A percentile compares a stretch with the other conserved stretches of the same genome.
phyloP scores from a whole-genome alignment of 2,329 filamentous ascomycete species.

The Reticulascus tulasneorum region DNA sequence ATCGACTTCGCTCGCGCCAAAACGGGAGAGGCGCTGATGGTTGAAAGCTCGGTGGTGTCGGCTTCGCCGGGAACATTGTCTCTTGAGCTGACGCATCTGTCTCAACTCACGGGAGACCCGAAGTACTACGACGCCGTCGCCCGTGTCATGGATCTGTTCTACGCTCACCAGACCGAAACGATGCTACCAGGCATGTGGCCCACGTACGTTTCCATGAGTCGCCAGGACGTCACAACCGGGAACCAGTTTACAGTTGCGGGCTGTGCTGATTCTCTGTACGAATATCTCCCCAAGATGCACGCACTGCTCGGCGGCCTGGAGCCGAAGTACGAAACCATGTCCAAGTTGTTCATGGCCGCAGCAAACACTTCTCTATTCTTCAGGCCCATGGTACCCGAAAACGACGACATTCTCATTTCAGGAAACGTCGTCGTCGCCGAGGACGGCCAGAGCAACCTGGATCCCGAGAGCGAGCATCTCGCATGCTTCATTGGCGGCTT shows the following conservation, averaged over 20 bases:
- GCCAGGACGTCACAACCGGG: conserved; percentile 32
- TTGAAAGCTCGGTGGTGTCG: conserved; percentile 35
- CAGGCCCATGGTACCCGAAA: conserved; percentile 46
- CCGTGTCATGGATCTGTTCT: conserved; percentile 63
- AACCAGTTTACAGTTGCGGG: conserved; percentile 32
- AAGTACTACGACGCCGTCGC: conserved; percentile 73
- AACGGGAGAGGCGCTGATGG: conserved; percentile 25
- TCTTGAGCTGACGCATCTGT: conserved; percentile 68
- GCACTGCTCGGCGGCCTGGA: conserved; percentile 54
- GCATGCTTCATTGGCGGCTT: conserved; percentile 49
- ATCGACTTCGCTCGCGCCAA: conserved; percentile 39
- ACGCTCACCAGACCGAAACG: conserved; percentile 61
- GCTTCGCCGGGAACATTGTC: conserved; percentile 60
- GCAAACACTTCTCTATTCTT: conserved; percentile 57
- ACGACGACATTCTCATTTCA: conserved; percentile 56
- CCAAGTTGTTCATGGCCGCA: conserved; percentile 50
- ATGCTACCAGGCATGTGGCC: conserved; percentile 72
- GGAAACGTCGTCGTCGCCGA: conserved; percentile 27
- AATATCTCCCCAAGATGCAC: conserved; percentile 41
- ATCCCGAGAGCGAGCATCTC: conserved; percentile 41
- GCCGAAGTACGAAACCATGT: conserved; percentile 53
- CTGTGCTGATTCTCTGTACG: conserved; percentile 36
- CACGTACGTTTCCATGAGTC: conserved; percentile 54
- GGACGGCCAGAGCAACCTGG: conserved; percentile 8
- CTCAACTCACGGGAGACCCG: conserved; percentile 66